Evolutionary conservation across 2,329 filamentous ascomycete genomes (phyloP).

Genomic region (Tricladium varicosporioides): DNA sequence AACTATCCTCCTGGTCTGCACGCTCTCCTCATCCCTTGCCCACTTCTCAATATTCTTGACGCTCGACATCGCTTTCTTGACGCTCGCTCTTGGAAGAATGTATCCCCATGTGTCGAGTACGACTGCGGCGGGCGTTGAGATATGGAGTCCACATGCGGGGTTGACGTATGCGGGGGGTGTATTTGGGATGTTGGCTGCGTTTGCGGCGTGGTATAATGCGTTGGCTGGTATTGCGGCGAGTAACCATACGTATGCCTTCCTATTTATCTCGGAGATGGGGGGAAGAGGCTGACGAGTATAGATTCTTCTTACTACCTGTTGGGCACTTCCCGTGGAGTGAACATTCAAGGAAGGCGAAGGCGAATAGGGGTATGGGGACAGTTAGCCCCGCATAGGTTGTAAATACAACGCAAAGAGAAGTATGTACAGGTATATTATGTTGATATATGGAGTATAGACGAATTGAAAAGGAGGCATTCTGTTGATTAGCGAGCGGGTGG

Average conservation of each 20-base stretch:
- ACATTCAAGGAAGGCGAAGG: neutral
- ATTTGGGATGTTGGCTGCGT: constrained; percentile 55
- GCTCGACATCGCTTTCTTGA: constrained; percentile 72
- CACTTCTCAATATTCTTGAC: constrained; percentile 78
- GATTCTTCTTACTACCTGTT: constrained; percentile 17
- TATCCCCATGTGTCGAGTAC: constrained; percentile 44
- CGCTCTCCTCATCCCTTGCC: constrained; percentile 72
- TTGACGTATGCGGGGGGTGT: constrained; percentile 51
- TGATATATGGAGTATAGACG: no score
- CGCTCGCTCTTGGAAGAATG: constrained; percentile 66
- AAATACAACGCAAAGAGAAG: neutral
- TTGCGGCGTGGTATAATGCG: constrained; percentile 59
- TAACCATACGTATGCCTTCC: constrained; percentile 19
- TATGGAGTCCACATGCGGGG: constrained; percentile 34
- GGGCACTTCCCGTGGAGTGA: constrained; percentile 19
- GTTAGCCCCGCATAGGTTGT: neutral
- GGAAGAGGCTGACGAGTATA: neutral
- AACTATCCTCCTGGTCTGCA: constrained; percentile 69
- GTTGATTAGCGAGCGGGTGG: no score
- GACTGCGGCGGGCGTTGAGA: constrained; percentile 10
- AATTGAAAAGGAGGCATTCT: no score
- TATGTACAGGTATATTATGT: neutral
- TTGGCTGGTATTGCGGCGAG: constrained; percentile 52
- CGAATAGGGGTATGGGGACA: neutral
- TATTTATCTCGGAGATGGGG: neutral